Conservation (phyloP, 352 stramenopile genomes). For the Phytophthora pseudosyringae region DNA sequence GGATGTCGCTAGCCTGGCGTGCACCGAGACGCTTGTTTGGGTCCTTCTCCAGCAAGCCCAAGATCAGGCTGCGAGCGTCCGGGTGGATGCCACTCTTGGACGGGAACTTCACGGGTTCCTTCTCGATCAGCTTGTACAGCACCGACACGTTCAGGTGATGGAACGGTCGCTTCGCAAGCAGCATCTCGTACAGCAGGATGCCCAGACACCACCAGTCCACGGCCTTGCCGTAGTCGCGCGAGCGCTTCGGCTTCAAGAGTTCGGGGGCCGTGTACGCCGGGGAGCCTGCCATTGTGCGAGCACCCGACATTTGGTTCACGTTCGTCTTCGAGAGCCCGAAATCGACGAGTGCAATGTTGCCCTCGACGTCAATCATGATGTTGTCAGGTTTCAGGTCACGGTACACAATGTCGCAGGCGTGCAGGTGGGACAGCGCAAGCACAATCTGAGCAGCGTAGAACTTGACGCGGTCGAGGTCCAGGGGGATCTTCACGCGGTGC, state of each 20-base stretch:
- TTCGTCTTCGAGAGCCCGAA: slow-evolving; percentile 95
- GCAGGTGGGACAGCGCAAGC: slow-evolving; percentile 90
- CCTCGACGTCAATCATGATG: slow-evolving; percentile 94
- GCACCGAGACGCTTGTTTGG: slow-evolving; percentile 82
- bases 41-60: slow-evolving; percentile 85
- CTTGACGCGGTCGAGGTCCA: slow-evolving; percentile 78
- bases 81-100: slow-evolving; percentile 69
- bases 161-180: slow-evolving; percentile 91
- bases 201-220: slow-evolving; percentile 91
- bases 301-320: slow-evolving; percentile 83
- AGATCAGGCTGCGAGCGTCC: slow-evolving; percentile 76
- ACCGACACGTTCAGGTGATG: slow-evolving; percentile 91
- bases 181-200: slow-evolving; percentile 93
- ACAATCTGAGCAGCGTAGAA: slow-evolving; percentile 95
- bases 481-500: slow-evolving; percentile 85
- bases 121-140: slow-evolving; percentile 92
- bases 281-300: slow-evolving; percentile 86
- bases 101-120: slow-evolving; percentile 88
- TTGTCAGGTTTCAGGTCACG: slow-evolving; percentile 97
- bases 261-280: slow-evolving; percentile 85
- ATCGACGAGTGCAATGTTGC: slow-evolving; percentile 95
- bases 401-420: slow-evolving; percentile 96
- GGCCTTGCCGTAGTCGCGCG: slow-evolving; percentile 86
- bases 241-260: slow-evolving; percentile 84
- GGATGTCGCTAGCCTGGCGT: slow-evolving; percentile 82